phyloP scores from a whole-genome alignment of 495 filamentous ascomycete species.

The Stereocaulon alpinum region DNA sequence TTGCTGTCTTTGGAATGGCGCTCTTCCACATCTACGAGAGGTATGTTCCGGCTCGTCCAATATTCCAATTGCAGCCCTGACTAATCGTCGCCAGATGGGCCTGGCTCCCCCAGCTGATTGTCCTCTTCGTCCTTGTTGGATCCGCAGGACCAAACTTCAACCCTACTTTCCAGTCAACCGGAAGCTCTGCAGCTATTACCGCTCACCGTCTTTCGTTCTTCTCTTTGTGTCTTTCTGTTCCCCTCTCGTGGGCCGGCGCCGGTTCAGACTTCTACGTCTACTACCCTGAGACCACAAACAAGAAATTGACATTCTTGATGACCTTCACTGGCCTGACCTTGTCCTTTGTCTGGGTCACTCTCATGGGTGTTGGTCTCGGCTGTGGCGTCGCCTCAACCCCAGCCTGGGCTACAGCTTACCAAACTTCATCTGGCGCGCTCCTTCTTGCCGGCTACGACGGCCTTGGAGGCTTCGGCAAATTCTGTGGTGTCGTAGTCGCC shows the following conservation, averaged over 20 bases:
- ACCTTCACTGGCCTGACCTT: conserved; percentile 39
- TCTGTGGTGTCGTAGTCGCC: conserved; percentile 58
- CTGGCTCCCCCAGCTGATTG: conserved; percentile 58
- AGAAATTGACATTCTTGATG: conserved; percentile 36
- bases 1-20: conserved; percentile 65
- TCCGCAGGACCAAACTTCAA: conserved; percentile 59
- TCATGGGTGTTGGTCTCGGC: conserved; percentile 64
- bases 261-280: conserved; percentile 50
- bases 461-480: conserved; percentile 57
- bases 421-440: conserved; percentile 51
- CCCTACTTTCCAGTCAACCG: conserved; percentile 33
- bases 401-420: conserved; percentile 44
- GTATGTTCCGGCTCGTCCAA: conserved; percentile 16
- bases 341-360: conserved; percentile 46
- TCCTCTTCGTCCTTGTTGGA: conserved; percentile 56
- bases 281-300: conserved; percentile 40
- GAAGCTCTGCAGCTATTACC: conserved; percentile 32
- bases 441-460: conserved; percentile 52
- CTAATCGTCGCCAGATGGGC: conserved; percentile 39
- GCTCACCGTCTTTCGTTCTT: conserved; percentile 57
- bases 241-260: conserved; percentile 42
- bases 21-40: conserved; percentile 65
- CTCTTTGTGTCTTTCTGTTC: conserved; percentile 46
- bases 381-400: conserved; percentile 45
- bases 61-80: conserved; percentile 11